These are phyloP conservation scores for Vigna hirtella DNA, from an alignment of 306 rosid genomes.

Conservation along the genomic window DNA sequence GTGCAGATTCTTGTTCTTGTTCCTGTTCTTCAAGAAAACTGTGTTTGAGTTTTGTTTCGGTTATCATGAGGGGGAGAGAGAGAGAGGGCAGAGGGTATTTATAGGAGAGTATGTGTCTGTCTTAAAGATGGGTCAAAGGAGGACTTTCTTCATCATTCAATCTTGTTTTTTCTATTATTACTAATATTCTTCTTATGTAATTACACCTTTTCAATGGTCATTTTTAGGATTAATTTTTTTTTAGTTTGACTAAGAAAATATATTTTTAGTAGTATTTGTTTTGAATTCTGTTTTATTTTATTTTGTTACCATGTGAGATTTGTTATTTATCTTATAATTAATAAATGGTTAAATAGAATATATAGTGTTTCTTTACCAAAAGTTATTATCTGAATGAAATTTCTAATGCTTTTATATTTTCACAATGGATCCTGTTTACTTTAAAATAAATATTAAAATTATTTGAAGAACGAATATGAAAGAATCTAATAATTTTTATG, in stretches of 20 bases:
- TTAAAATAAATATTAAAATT: too few relatives aligned
- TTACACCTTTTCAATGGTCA: background rate
- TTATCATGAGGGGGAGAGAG: background rate
- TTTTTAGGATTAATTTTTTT: background rate
- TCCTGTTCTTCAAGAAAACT: background rate
- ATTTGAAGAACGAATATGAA: too few relatives aligned
- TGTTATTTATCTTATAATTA: too few relatives aligned
- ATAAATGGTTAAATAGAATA: too few relatives aligned
- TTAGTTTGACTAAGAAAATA: background rate
- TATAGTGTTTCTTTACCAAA: too few relatives aligned
- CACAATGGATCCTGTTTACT: too few relatives aligned
- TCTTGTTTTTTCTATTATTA: background rate
- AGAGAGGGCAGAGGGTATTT: background rate
- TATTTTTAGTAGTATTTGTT: background rate
- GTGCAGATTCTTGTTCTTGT: background rate
- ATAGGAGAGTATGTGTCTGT: conserved; percentile 9
- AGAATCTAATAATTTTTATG: too few relatives aligned
- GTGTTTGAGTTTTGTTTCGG: background rate
- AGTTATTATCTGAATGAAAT: too few relatives aligned
- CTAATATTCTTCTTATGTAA: background rate
- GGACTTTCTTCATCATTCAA: background rate
- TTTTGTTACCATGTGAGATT: too few relatives aligned
- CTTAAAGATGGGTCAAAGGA: conserved; percentile 11
- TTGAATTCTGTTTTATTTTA: too few relatives aligned
- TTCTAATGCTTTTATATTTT: too few relatives aligned